phyloP scores from a whole-genome alignment of 495 filamentous ascomycete genomes.

The Penicillium verhagenii region DNA sequence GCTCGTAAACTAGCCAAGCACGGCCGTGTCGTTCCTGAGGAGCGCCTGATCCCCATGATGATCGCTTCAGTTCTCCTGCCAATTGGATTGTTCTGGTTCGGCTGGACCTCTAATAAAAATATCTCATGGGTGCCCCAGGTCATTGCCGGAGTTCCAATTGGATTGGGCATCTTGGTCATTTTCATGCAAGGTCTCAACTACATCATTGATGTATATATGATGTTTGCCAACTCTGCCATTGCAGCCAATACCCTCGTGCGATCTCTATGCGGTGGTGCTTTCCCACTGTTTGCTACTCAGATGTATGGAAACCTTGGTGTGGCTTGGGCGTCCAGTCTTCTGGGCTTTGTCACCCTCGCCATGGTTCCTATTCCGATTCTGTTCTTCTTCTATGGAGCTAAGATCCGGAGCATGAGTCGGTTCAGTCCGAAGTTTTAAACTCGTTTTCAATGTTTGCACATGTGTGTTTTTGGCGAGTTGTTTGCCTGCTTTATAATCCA shows the following conservation, averaged over 20 bases:
- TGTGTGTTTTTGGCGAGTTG: no score
- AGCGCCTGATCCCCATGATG: constrained; percentile 59
- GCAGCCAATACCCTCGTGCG: constrained; percentile 69
- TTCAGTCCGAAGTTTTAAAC: constrained; percentile 44
- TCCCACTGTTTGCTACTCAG: constrained; percentile 62
- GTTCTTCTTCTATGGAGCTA: constrained; percentile 68
- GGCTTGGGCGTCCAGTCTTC: constrained; percentile 61
- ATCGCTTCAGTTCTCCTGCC: constrained; percentile 54
- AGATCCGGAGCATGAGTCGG: constrained; percentile 55
- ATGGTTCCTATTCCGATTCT: constrained; percentile 69
- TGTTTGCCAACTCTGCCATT: constrained; percentile 60
- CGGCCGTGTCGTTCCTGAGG: constrained; percentile 54
- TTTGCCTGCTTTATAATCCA: no score
- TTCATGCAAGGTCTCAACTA: constrained; percentile 63
- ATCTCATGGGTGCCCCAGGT: constrained; percentile 50
- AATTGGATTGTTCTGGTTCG: constrained; percentile 63
- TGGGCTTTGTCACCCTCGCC: constrained; percentile 61
- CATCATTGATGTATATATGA: constrained; percentile 61
- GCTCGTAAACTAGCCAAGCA: constrained; percentile 48
- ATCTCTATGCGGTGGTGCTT: constrained; percentile 60
- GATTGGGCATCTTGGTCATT: constrained; percentile 54
- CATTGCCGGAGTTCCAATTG: constrained; percentile 49
- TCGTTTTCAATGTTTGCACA: no score
- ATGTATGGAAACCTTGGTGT: constrained; percentile 65
- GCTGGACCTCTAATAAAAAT: constrained; percentile 52